These are phyloP conservation scores for Exsudoporus floridanus DNA, from an alignment of 1,284 basidiomycete species.

Conservation along the genomic window DNA sequence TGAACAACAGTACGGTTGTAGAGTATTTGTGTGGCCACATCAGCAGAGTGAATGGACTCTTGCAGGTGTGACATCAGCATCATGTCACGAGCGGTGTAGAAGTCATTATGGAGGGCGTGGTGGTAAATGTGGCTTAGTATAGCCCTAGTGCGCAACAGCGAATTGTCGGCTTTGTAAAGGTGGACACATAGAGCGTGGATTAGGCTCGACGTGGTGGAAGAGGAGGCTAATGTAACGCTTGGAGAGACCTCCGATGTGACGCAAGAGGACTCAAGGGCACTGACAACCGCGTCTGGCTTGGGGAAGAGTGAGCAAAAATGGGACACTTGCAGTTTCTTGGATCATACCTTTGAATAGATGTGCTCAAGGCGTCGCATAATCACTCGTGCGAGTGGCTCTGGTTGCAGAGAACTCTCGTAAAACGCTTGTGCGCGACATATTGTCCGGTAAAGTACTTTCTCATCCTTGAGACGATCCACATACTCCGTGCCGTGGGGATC, in stretches of 20 bases:
- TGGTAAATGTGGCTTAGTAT: slow-evolving; percentile 99
- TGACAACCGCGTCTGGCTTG: slow-evolving; percentile 90
- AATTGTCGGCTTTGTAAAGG: slow-evolving; percentile 91
- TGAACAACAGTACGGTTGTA: slow-evolving; percentile 99
- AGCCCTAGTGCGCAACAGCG: slow-evolving; percentile 90
- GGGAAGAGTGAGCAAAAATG: slow-evolving; percentile 12
- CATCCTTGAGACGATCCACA: slow-evolving; percentile 93
- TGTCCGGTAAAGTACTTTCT: slow-evolving; percentile 91
- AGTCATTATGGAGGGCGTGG: slow-evolving; percentile 95
- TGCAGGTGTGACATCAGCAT: slow-evolving; percentile 98
- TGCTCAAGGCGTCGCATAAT: slow-evolving; percentile 97
- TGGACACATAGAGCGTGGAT: slow-evolving; percentile 89
- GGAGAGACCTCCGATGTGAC: slow-evolving; percentile 58
- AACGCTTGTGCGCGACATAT: slow-evolving; percentile 91
- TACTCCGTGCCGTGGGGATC: slow-evolving; percentile 99
- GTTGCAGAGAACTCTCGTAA: slow-evolving; percentile 79
- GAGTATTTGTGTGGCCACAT: slow-evolving; percentile 96
- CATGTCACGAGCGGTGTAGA: slow-evolving; percentile 97
- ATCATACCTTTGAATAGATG: slow-evolving; percentile 90
- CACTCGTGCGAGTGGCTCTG: slow-evolving; percentile 82
- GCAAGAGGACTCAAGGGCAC: slow-evolving; percentile 80
- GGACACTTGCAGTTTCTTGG: not conserved
- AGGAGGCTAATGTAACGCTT: slow-evolving; percentile 54
- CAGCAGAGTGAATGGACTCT: slow-evolving; percentile 93
- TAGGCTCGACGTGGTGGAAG: slow-evolving; percentile 65